phyloP scores from a whole-genome alignment of 2,329 filamentous ascomycete genomes.

The Cryphonectria parasitica region DNA sequence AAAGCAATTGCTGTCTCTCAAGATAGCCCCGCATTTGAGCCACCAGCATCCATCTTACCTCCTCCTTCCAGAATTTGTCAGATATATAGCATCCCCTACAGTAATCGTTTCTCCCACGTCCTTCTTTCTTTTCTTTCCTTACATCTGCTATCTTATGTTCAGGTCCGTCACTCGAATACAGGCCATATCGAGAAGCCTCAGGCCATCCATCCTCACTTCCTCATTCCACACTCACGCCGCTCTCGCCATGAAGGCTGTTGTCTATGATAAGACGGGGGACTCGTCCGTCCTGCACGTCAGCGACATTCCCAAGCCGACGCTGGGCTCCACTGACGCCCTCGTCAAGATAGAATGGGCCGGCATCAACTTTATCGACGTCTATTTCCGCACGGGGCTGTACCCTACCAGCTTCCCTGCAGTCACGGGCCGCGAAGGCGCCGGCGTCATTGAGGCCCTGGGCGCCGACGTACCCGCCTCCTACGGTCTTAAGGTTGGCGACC shows the following conservation, averaged over 20 bases:
- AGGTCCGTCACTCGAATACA: conserved; percentile 21
- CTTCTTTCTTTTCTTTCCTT: background rate
- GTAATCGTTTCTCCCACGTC: background rate
- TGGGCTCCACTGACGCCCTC: conserved; percentile 23
- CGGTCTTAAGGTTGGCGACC: conserved; percentile 66
- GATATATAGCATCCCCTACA: background rate
- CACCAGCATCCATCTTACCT: conserved; percentile 3
- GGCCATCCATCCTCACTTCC: conserved; percentile 1
- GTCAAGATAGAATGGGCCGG: conserved; percentile 29
- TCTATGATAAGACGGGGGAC: conserved; percentile 29
- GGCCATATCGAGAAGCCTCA: conserved; percentile 27
- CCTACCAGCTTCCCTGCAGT: conserved; percentile 69
- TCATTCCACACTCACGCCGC: conserved; percentile 6
- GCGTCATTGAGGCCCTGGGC: conserved; percentile 59
- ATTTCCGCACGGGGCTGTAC: conserved; percentile 86
- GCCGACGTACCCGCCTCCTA: conserved; percentile 58
- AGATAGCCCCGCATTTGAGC: background rate
- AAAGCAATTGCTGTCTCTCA: background rate
- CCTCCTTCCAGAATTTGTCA: background rate
- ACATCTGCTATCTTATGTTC: conserved; percentile 5
- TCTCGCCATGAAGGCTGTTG: conserved; percentile 26
- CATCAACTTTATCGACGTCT: conserved; percentile 47
- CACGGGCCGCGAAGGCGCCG: conserved; percentile 78
- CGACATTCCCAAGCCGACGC: conserved; percentile 27
- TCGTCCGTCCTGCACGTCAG: conserved; percentile 28